Evolutionary conservation across 495 filamentous ascomycete species (phyloP), one percentile per base, ranked within the genome.

Genomic region (Podospora bellae-mahoneyi): DNA sequence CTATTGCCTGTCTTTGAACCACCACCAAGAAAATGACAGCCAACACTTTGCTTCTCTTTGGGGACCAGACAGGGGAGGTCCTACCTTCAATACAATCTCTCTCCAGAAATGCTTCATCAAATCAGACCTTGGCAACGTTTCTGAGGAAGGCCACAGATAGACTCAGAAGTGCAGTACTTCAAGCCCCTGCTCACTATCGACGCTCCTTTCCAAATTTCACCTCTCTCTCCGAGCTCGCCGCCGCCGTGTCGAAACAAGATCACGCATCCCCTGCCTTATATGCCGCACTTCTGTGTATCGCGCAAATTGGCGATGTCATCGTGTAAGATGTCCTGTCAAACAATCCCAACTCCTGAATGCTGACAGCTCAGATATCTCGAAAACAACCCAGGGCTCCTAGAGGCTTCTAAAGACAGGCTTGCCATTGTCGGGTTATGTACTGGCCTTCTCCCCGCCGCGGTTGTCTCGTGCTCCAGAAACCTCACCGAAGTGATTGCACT

Each of bases 361-460:
- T 62, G 48, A 26, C 58, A 48, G 15, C 34, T 19, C 13, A 75
- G 69, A 34, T 68, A 68, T 67, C 55, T 67, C 57, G 72, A 70
- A 27, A 60, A 28, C 2, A 13, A 58, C 28, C 66, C 69, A 32
- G 53, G 62, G 26, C 60, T 39, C n/a, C 44, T 71, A 19, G 71
- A 71, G 27, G 32, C 57, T 13, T 61, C 64, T 7, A 10, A 61
- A 0, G 48, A 34, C 23, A 27, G 81, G 44, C 78, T 77, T 23
- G 73, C 77, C 64, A 66, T 83, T n/a, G 69, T 85, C 20, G 87
- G 85, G 39, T 79, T 89, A 18, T 91, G 89, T 75, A 90, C 86
- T 10, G 87, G 87, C 61, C 78, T 88, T 28, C 74, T 92, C 63
- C 83, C 89, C 4, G 87, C 87, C 26, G 79, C 88, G 15, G 89